These are phyloP conservation scores for Urochloa ruziziensis DNA, from an alignment of 176 grass and related monocot genomes.

Conservation along the genomic window DNA sequence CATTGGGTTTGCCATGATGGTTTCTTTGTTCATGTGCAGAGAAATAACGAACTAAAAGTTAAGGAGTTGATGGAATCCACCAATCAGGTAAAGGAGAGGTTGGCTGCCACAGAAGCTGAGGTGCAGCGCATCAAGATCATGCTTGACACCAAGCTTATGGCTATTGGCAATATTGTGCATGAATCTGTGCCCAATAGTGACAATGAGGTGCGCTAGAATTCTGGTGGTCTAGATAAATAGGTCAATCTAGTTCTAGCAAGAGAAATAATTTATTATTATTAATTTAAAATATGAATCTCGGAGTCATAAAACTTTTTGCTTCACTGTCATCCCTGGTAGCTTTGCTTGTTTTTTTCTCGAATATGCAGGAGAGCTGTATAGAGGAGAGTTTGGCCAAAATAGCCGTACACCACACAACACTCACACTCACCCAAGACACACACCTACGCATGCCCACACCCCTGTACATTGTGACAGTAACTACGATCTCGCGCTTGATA, in stretches of 20 bases:
- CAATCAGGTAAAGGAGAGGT: constrained; percentile 57
- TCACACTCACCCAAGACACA: too few relatives aligned
- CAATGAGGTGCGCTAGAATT: constrained; percentile 45
- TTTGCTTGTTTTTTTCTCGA: too few relatives aligned
- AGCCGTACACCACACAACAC: too few relatives aligned
- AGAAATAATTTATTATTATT: neutral
- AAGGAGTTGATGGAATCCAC: constrained; percentile 66
- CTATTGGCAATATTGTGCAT: constrained; percentile 78
- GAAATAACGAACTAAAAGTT: constrained; percentile 17
- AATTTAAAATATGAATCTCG: too few relatives aligned
- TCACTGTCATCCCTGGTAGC: neutral
- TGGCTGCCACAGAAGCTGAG: constrained; percentile 21
- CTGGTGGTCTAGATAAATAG: neutral
- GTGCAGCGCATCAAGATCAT: constrained; percentile 56
- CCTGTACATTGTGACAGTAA: too few relatives aligned
- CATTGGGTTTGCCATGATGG: neutral
- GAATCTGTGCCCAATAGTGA: constrained; percentile 64
- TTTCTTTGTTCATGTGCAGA: neutral
- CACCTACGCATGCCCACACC: too few relatives aligned
- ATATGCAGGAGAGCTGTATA: too few relatives aligned
- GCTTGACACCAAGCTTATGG: constrained; percentile 56
- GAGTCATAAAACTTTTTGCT: neutral
- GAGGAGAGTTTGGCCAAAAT: too few relatives aligned
- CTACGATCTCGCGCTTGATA: too few relatives aligned
- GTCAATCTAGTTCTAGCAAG: neutral